phyloP scores from a whole-genome alignment of 805 yeast genomes.

The Metschnikowia lunata region DNA sequence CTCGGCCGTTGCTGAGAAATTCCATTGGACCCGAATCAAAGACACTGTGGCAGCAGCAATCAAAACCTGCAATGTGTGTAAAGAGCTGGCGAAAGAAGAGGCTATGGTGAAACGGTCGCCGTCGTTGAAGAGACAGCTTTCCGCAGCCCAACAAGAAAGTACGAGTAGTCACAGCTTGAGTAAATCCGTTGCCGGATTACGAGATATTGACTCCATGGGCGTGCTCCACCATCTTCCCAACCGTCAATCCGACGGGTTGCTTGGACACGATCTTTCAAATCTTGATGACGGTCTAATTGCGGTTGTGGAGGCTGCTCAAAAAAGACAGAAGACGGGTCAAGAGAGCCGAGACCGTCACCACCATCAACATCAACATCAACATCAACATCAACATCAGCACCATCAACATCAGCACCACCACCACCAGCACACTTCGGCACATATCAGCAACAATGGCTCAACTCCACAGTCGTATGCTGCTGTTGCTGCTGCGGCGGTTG shows the following conservation, averaged over 20 bases:
- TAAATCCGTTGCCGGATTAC: neutral
- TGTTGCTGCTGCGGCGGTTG: slow-evolving; percentile 31
- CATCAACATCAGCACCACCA: neutral
- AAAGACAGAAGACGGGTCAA: slow-evolving; percentile 28
- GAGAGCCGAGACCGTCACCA: slow-evolving; percentile 4
- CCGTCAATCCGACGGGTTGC: slow-evolving; percentile 26
- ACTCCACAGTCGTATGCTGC: slow-evolving; percentile 27
- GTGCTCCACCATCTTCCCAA: slow-evolving; percentile 15
- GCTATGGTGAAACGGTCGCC: slow-evolving; percentile 11
- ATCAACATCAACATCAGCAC: slow-evolving; percentile 1
- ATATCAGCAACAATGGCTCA: slow-evolving; percentile 7
- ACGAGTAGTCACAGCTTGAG: neutral
- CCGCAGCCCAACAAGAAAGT: neutral
- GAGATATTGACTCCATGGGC: slow-evolving; percentile 34
- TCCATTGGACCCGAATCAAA: slow-evolving; percentile 90
- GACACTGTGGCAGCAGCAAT: slow-evolving; percentile 80
- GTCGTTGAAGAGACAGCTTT: neutral
- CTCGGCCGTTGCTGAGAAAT: slow-evolving; percentile 66
- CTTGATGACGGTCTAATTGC: slow-evolving; percentile 49
- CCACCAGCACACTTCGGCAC: neutral
- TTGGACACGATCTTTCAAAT: slow-evolving; percentile 39
- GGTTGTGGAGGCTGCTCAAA: slow-evolving; percentile 56
- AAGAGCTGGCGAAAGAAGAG: slow-evolving; percentile 39
- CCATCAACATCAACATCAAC: neutral
- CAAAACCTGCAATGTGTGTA: slow-evolving; percentile 70